A percentile compares a stretch with the other conserved stretches of the same genome.
Evolutionary conservation across 352 stramenopile species (phyloP).

Genomic region (Pythium rishiriense): DNA sequence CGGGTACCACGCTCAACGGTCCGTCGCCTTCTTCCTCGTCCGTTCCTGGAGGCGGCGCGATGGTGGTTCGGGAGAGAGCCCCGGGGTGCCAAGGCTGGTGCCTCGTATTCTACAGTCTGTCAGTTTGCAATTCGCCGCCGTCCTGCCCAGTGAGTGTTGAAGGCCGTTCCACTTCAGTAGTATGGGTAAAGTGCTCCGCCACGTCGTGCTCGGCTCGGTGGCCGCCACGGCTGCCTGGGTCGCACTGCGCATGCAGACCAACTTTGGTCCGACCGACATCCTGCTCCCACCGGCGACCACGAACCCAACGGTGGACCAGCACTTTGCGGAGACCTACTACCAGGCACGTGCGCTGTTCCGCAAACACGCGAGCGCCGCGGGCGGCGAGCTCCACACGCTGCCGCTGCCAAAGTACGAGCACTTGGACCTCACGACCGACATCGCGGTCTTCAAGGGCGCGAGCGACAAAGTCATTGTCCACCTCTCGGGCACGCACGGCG

Average conservation of each 20-base stretch:
- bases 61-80: too few species aligned
- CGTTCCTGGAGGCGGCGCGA: neutral
- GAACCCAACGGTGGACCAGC: slow-evolving; percentile 18
- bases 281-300: slow-evolving; percentile 17
- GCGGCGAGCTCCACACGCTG: slow-evolving; percentile 28
- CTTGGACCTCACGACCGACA: slow-evolving; percentile 40
- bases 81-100: too few species aligned
- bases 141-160: too few species aligned
- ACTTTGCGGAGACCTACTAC: slow-evolving; percentile 39
- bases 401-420: slow-evolving; percentile 20
- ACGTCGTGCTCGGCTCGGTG: slow-evolving; percentile 1
- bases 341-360: slow-evolving; percentile 36
- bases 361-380: slow-evolving; percentile 8
- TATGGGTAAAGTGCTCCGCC: slow-evolving; percentile 6
- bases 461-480: slow-evolving; percentile 33
- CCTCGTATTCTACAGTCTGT: neutral
- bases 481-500: slow-evolving; percentile 50
- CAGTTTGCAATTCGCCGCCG: neutral
- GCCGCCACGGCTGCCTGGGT: slow-evolving; percentile 11
- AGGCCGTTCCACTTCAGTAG: neutral
- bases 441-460: slow-evolving; percentile 32
- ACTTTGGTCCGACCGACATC: slow-evolving; percentile 27
- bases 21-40: neutral
- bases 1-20: neutral
- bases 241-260: slow-evolving; percentile 27